These are phyloP conservation scores for Prunus mongolica DNA, from an alignment of 306 rosid species.

Conservation along the genomic window DNA sequence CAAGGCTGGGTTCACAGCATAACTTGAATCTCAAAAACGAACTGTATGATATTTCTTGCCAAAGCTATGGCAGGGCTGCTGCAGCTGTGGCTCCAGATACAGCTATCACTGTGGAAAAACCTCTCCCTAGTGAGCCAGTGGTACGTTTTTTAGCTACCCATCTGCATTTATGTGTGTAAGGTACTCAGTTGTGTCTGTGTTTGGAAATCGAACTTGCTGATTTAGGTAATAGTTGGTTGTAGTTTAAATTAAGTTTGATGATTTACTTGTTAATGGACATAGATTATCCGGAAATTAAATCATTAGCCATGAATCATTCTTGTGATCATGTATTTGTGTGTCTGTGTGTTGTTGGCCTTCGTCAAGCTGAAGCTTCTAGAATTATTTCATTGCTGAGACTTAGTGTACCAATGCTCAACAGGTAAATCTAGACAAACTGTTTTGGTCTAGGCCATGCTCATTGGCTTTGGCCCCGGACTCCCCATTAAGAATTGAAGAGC, in stretches of 20 bases:
- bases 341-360: background rate
- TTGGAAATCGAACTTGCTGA: background rate
- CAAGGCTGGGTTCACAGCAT: conserved; percentile 41
- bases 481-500: conserved; percentile 71
- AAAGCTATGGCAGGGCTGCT: conserved; percentile 50
- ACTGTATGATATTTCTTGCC: conserved; percentile 28
- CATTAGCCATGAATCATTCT: background rate
- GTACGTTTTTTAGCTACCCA: conserved; percentile 24
- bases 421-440: conserved; percentile 68
- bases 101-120: conserved; percentile 17
- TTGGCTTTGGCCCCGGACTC: conserved; percentile 66
- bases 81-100: conserved; percentile 38
- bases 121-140: conserved; percentile 18
- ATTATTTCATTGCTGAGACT: conserved; percentile 23
- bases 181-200: background rate
- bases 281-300: background rate
- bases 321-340: background rate
- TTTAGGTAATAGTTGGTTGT: background rate
- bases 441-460: conserved; percentile 74
- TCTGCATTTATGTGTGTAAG: background rate
- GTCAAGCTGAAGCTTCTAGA: background rate
- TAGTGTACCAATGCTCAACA: conserved; percentile 19
- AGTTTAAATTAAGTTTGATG: background rate
- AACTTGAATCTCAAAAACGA: conserved; percentile 21
- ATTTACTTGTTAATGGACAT: background rate